A percentile compares a stretch with the other conserved stretches of the same genome.
Evolutionary conservation across 1,284 basidiomycete species (phyloP).

Genomic region (Coniferiporia weirii): DNA sequence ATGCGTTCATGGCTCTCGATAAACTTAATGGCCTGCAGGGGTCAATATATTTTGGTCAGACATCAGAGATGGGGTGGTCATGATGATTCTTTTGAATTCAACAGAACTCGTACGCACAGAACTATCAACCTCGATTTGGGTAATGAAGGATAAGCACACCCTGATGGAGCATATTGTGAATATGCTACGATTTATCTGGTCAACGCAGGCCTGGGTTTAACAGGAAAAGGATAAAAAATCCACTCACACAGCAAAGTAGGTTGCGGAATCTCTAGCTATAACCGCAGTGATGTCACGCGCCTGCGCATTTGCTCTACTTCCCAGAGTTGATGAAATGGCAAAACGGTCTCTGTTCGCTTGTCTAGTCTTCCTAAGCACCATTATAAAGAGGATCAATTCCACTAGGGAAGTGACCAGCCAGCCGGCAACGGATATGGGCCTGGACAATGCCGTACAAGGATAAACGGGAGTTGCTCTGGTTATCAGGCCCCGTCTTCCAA

Average conservation of each 20-base stretch:
- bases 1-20: background rate
- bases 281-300: constrained; percentile 1
- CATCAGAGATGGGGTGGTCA: background rate
- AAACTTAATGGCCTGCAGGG: background rate
- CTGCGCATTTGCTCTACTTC: background rate
- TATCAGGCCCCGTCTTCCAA: too few relatives aligned
- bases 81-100: background rate
- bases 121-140: background rate
- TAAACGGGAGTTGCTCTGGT: too few relatives aligned
- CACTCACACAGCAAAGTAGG: constrained; percentile 8
- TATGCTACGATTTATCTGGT: background rate
- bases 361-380: too few relatives aligned
- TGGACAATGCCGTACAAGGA: too few relatives aligned
- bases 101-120: background rate
- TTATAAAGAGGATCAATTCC: too few relatives aligned
- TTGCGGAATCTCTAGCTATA: constrained; percentile 7
- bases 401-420: too few relatives aligned
- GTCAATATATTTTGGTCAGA: background rate
- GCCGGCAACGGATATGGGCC: too few relatives aligned
- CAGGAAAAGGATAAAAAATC: background rate
- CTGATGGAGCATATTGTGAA: background rate
- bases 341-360: too few relatives aligned
- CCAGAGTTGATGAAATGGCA: background rate
- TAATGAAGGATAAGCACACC: background rate
- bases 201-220: background rate